Evolutionary conservation across 495 filamentous ascomycete genomes (phyloP).

Genomic region (Aspergillus ostianus): DNA sequence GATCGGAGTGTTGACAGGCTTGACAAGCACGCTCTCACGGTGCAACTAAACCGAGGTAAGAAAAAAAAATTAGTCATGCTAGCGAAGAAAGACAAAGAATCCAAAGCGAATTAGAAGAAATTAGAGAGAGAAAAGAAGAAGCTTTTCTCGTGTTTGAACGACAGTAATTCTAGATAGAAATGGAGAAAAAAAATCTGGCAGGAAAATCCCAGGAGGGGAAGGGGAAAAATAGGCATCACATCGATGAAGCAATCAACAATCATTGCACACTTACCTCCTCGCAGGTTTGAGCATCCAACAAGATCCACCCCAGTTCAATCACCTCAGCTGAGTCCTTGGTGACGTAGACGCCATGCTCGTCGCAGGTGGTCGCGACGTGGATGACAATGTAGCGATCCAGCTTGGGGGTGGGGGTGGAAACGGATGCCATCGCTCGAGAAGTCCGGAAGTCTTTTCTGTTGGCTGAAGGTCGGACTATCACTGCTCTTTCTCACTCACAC

Average conservation of each 20-base stretch:
- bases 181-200: background rate
- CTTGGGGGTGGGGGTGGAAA: constrained; percentile 56
- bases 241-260: constrained; percentile 10
- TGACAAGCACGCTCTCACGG: constrained; percentile 93
- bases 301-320: constrained; percentile 97
- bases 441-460: constrained; percentile 13
- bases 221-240: constrained; percentile 13
- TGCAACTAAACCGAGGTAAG: constrained; percentile 60
- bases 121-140: background rate
- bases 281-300: constrained; percentile 84
- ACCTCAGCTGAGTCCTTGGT: constrained; percentile 99
- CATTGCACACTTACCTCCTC: constrained; percentile 69
- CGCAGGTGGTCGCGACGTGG: constrained; percentile 97
- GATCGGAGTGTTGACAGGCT: constrained; percentile 97
- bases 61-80: constrained; percentile 6
- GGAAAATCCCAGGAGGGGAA: constrained; percentile 11
- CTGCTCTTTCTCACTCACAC: constrained; percentile 14
- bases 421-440: constrained; percentile 43
- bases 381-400: constrained; percentile 96
- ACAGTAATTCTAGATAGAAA: too few relatives aligned
- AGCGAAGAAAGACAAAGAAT: constrained; percentile 6
- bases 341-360: constrained; percentile 98
- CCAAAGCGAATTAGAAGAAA: constrained; percentile 11
- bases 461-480: constrained; percentile 3
- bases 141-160: too few relatives aligned